phyloP scores from a whole-genome alignment of 345 rosid genomes.

The Luvunga scandens region DNA sequence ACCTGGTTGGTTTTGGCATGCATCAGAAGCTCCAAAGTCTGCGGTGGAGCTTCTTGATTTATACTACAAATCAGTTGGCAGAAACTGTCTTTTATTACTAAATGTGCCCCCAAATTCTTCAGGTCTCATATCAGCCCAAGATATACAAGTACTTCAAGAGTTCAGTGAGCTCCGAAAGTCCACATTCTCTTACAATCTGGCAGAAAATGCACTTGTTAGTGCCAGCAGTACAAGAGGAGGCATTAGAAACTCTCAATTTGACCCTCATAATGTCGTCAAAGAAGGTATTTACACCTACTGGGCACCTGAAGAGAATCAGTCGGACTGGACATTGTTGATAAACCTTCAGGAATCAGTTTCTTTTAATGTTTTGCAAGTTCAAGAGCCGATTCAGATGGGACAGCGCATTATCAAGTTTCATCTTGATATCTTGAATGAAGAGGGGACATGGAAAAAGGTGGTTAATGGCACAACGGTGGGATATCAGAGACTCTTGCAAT shows the following conservation, averaged over 20 bases:
- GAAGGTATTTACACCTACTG: conserved; percentile 69
- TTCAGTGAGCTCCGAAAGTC: conserved; percentile 48
- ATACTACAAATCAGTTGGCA: conserved; percentile 77
- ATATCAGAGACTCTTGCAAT: conserved; percentile 57
- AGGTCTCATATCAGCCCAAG: conserved; percentile 79
- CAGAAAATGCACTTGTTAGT: conserved; percentile 34
- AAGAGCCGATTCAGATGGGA: conserved; percentile 93
- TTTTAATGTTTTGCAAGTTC: conserved; percentile 71
- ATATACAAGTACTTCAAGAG: conserved; percentile 63
- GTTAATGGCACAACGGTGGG: conserved; percentile 74
- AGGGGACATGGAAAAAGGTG: conserved; percentile 55
- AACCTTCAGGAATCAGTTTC: conserved; percentile 44
- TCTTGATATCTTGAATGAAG: conserved; percentile 35
- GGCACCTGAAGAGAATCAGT: conserved; percentile 69
- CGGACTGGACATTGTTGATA: conserved; percentile 49
- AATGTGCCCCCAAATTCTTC: conserved; percentile 85
- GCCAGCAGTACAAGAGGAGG: conserved; percentile 65
- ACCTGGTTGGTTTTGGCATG: conserved; percentile 98
- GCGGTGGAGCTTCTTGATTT: conserved; percentile 63
- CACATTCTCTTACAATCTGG: conserved; percentile 65
- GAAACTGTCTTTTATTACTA: conserved; percentile 71
- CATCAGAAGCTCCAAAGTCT: conserved; percentile 72
- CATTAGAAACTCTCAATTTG: conserved; percentile 23
- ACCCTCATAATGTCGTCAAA: conserved; percentile 47
- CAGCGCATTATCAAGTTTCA: conserved; percentile 63